Evolutionary conservation across 192 early-diverging fungal genomes (phyloP), one percentile per base, ranked within the genome.

Genomic region (Funneliformis mosseae): DNA sequence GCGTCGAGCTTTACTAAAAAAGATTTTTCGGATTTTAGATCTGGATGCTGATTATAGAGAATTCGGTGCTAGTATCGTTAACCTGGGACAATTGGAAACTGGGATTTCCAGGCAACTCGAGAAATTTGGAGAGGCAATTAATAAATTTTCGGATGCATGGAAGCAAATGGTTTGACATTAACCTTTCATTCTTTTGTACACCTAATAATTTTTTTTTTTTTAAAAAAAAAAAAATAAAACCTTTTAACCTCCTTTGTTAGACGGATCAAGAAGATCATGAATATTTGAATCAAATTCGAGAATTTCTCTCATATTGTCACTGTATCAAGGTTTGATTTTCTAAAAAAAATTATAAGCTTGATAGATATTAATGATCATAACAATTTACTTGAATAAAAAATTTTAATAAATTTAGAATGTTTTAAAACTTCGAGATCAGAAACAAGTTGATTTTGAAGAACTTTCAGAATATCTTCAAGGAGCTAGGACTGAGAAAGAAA

Each of bases 401-500:
- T 38, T 21, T 21, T 5, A 45, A 45, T 87, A 78, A 73, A 43
- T 38, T 38, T 83, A 87, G 92, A 93, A 93, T 74, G 88, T 94
- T 50, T 87, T 99, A 33, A 91, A 89, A 76, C 80, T 89, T 72
- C 85, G 97, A 25, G 97, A 99, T 85, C 96, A 99, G 84, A 98
- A 98, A 85, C 97, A 99, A 87, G 87, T 97, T 9, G 97, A 99
- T 87, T 92, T 92, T 83, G 96, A 99, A 86, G 97, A 94, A 68
- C 85, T 99, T 61, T 90, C 92, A 9, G 87, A 88, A 69, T 96
- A 93, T 62, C 84, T 97, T 68, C 90, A 93, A 80, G 91, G 92
- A 71, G 87, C 93, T 27, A 83, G 84, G 0, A 79, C 89, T 0
- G 96, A 98, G 66, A 89, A 92, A 50, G 95, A 96, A 28, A 87